These are phyloP conservation scores for Pestalotiopsis sp. DNA, from an alignment of 2,329 filamentous ascomycete species.

Conservation along the genomic window DNA sequence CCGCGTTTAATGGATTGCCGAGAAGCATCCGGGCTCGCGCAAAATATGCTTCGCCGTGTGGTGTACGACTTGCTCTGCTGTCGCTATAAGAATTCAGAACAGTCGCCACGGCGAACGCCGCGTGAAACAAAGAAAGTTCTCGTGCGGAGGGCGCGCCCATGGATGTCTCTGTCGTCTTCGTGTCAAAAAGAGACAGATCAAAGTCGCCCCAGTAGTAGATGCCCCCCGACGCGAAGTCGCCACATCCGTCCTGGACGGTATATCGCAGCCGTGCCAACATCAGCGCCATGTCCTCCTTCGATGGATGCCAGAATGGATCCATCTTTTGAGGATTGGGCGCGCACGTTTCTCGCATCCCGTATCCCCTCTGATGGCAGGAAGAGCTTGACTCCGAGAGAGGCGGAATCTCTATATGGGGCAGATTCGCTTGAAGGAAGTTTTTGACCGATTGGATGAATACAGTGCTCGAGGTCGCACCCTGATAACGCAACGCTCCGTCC, in stretches of 20 bases:
- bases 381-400: slow-evolving; percentile 29
- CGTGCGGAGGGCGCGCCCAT: slow-evolving; percentile 25
- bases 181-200: slow-evolving; percentile 22
- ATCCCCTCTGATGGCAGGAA: slow-evolving; percentile 41
- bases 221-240: slow-evolving; percentile 42
- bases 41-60: slow-evolving; percentile 44
- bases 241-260: slow-evolving; percentile 46
- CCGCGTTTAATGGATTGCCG: slow-evolving; percentile 47
- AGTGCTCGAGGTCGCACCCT: slow-evolving; percentile 50
- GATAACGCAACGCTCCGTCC: slow-evolving; percentile 44
- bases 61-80: slow-evolving; percentile 27
- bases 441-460: slow-evolving; percentile 51
- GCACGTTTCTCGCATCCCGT: slow-evolving; percentile 47
- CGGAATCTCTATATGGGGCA: slow-evolving; percentile 19
- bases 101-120: slow-evolving; percentile 42
- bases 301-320: slow-evolving; percentile 40
- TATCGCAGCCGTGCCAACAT: slow-evolving; percentile 42
- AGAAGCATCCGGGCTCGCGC: slow-evolving; percentile 42
- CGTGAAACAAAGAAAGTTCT: slow-evolving; percentile 45
- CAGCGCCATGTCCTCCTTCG: slow-evolving; percentile 33
- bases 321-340: slow-evolving; percentile 37
- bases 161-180: slow-evolving; percentile 14
- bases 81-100: slow-evolving; percentile 31
- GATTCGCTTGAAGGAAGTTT: slow-evolving; percentile 42
- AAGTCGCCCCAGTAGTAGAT: slow-evolving; percentile 50